phyloP scores from a whole-genome alignment of 257 asterid species.

The Forsythia suspensa region DNA sequence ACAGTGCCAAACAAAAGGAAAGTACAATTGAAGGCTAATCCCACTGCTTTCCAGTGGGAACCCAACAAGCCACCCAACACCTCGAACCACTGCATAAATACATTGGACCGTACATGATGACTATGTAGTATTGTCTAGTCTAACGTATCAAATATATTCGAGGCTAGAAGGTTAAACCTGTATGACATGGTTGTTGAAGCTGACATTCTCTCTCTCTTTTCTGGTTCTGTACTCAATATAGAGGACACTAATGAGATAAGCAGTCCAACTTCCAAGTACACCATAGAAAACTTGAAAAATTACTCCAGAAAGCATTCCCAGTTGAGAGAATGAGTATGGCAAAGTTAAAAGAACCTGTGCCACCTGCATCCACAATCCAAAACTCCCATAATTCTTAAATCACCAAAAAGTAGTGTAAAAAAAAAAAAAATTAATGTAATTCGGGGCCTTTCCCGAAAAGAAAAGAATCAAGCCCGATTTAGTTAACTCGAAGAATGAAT shows the following conservation, averaged over 20 bases:
- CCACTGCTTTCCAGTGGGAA: conserved; percentile 32
- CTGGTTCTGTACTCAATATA: conserved; percentile 35
- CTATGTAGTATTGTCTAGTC: no score
- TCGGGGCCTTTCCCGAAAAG: no score
- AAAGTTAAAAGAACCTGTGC: conserved; percentile 37
- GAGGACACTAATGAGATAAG: conserved; percentile 33
- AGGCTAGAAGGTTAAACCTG: conserved; percentile 9
- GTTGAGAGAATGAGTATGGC: conserved; percentile 38
- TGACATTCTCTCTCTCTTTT: conserved; percentile 30
- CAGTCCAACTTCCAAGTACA: conserved; percentile 37
- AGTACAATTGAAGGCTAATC: conserved; percentile 38
- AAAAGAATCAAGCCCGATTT: not conserved
- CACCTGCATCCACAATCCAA: conserved; percentile 24
- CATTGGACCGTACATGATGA: no score
- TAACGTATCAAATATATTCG: no score
- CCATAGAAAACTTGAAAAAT: conserved; percentile 35
- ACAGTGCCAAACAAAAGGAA: conserved; percentile 34
- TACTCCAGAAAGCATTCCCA: conserved; percentile 34
- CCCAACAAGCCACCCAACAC: conserved; percentile 38
- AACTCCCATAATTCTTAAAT: not conserved
- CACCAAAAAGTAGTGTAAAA: no score
- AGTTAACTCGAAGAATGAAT: not conserved
- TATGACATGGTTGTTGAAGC: conserved; percentile 14
- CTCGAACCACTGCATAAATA: conserved; percentile 31
- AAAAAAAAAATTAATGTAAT: not conserved